A percentile compares a stretch with the other conserved stretches of the same genome.
Conservation (phyloP, 441 rosid genomes). For the Dalechampia spathulata region DNA sequence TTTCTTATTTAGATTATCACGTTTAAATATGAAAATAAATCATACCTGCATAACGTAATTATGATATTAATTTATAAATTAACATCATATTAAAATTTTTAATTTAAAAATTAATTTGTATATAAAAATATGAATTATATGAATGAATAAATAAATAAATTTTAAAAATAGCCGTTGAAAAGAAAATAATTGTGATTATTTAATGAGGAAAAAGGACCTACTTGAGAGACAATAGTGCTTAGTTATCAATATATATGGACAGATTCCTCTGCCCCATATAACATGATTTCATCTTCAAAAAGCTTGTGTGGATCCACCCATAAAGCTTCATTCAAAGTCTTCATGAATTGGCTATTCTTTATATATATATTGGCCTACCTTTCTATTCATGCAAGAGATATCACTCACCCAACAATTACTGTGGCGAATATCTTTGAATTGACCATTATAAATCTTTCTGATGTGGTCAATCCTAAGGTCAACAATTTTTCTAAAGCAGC, state of each 20-base stretch:
- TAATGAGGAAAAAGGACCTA: neutral
- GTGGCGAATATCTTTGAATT: neutral
- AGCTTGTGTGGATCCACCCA: neutral
- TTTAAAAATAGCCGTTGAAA: neutral
- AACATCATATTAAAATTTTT: no score
- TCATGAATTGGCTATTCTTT: neutral
- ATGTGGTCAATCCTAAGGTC: neutral
- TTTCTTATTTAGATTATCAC: no score
- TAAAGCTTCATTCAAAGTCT: neutral
- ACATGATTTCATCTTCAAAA: neutral
- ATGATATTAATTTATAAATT: no score
- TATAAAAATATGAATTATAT: no score
- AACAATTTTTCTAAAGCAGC: neutral
- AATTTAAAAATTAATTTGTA: no score
- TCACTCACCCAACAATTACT: neutral
- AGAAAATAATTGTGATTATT: neutral
- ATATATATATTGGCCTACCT: neutral
- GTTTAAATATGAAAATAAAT: no score
- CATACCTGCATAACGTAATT: no score
- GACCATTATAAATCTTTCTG: neutral
- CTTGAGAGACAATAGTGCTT: neutral
- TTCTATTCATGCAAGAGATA: neutral
- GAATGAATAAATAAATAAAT: no score
- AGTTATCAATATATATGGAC: neutral
- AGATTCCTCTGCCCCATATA: slow-evolving; percentile 9